Evolutionary conservation across 176 grass and related monocot genomes (phyloP), one percentile per base, ranked within the genome.

Genomic region (Carex pumila): DNA sequence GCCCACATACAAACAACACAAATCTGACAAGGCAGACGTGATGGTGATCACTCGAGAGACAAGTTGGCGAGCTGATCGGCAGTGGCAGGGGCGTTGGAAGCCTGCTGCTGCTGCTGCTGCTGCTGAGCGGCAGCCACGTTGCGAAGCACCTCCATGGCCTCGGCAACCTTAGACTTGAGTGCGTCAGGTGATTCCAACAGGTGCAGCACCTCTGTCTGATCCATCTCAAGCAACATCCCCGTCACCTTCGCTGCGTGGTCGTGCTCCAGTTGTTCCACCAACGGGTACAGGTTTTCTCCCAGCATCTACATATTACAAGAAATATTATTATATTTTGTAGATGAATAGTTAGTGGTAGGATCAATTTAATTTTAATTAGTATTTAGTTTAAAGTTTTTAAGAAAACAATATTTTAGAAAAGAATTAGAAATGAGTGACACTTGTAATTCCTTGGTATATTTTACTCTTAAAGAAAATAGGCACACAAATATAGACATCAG

Each of bases 191-290:
- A 89, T 82, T 92, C 90, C 8, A 92, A 45, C 34, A 92, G 70
- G 82, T 92, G 91, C 9, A 92, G 85, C 49, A 92, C 91, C 70
- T 92, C 91, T 18, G 91, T 88, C 64, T 92, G 88, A 25, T 92
- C 91, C 91, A 92, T 92, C 82, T 92, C 91, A 13, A 92, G 85
- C 74, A 92, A 71, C 91, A 92, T 92, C n/a, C 91, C 91, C 1
- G 91, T 92, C 22, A 92, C 88, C 78, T 92, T 92, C 0, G 91
- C 91, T 64, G 91, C 88, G 49, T 92, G 88, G 14, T 89, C 83
- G 55, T 79, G 91, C 70, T 92, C 91, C 62, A 92, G 85, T 32
- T 87, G 85, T 74, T 92, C 91, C 61, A 92, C 91, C 32, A 88
- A 85, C 6, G 88, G 91, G 64, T 92, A 92, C 70, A 92, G 62